phyloP scores from a whole-genome alignment of 768 basidiomycete species.

The Saitozyma podzolica region DNA sequence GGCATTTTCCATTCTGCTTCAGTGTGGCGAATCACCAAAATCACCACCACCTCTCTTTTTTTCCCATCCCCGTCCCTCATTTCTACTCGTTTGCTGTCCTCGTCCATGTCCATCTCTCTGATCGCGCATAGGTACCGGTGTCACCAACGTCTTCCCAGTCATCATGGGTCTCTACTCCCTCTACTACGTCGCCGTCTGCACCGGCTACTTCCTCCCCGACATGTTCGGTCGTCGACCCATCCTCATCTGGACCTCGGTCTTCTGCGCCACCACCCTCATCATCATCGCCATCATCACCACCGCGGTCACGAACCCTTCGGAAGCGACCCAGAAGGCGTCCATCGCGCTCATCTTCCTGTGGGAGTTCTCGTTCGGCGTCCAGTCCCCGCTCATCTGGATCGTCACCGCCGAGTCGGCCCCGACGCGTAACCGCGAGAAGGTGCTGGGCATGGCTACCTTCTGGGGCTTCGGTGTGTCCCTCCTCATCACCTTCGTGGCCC shows the following conservation, averaged over 20 bases:
- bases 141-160: slow-evolving; percentile 25
- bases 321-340: slow-evolving; percentile 6
- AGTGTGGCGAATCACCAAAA: too few relatives aligned
- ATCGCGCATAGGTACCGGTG: slow-evolving; percentile 5
- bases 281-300: slow-evolving; percentile 28
- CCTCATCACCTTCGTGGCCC: slow-evolving; percentile 31
- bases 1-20: too few relatives aligned
- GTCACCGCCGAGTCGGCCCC: slow-evolving; percentile 28
- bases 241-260: slow-evolving; percentile 19
- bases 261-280: slow-evolving; percentile 25
- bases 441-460: slow-evolving; percentile 28
- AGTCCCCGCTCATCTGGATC: slow-evolving; percentile 32
- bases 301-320: slow-evolving; percentile 9
- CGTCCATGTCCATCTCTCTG: too few relatives aligned
- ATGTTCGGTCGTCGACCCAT: slow-evolving; percentile 23
- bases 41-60: too few relatives aligned
- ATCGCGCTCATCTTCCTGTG: slow-evolving; percentile 26
- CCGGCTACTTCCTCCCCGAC: slow-evolving; percentile 29
- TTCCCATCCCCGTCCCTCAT: too few relatives aligned
- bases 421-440: slow-evolving; percentile 28
- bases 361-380: slow-evolving; percentile 26
- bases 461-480: slow-evolving; percentile 29
- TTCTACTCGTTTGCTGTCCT: too few relatives aligned
- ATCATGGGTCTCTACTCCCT: slow-evolving; percentile 28
- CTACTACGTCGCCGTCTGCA: slow-evolving; percentile 12